Conservation (phyloP, 2,329 filamentous ascomycete species). For the Pseudocercospora musae region DNA sequence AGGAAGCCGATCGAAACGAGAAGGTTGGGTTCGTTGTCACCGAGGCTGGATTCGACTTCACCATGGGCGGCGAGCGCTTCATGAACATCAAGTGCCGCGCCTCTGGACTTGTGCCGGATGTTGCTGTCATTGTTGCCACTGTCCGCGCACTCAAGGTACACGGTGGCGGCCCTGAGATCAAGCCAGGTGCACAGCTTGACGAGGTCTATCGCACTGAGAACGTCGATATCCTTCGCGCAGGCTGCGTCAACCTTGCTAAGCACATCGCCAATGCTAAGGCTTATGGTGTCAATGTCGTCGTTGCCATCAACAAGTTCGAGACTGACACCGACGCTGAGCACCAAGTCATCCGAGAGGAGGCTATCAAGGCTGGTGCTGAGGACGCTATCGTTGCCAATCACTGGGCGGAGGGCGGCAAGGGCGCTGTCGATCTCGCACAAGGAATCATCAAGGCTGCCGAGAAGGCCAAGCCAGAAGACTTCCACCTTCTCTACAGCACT, state of each 20-base stretch:
- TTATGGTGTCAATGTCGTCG: conserved; percentile 90
- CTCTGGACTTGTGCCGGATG: conserved; percentile 87
- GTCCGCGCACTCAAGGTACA: conserved; percentile 96
- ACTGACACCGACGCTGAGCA: conserved; percentile 94
- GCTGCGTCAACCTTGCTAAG: conserved; percentile 92
- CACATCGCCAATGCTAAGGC: conserved; percentile 86
- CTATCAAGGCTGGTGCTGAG: conserved; percentile 85
- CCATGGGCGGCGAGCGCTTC: conserved; percentile 98
- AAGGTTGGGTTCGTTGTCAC: conserved; percentile 93
- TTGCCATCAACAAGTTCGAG: conserved; percentile 94
- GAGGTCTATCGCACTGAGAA: conserved; percentile 93
- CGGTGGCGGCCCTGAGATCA: conserved; percentile 90
- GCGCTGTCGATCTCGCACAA: conserved; percentile 83
- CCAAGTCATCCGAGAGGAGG: conserved; percentile 82
- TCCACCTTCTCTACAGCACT: conserved; percentile 80
- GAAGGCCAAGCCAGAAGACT: conserved; percentile 71
- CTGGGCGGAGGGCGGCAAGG: conserved; percentile 92
- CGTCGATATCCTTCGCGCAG: conserved; percentile 80
- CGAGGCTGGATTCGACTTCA: conserved; percentile 98
- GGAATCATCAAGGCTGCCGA: conserved; percentile 79
- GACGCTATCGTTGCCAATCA: conserved; percentile 93
- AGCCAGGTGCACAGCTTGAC: conserved; percentile 77
- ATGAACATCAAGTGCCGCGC: conserved; percentile 99
- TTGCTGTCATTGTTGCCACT: conserved; percentile 91
- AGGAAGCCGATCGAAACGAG: conserved; percentile 63